These are phyloP conservation scores for Purpureocillium takamizusanense DNA, from an alignment of 2,329 filamentous ascomycete species.

Conservation along the genomic window DNA sequence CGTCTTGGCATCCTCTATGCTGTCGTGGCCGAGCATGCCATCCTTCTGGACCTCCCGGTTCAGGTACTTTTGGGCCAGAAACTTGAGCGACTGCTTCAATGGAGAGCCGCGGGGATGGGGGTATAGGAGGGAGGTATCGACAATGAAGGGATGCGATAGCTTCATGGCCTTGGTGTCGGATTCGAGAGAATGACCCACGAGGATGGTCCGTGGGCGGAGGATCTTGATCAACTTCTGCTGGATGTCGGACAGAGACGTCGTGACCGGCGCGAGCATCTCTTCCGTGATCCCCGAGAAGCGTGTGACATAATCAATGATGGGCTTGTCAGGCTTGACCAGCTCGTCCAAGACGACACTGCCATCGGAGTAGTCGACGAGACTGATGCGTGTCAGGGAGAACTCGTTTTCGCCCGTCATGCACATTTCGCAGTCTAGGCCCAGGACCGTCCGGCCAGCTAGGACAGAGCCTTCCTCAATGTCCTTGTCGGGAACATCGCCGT, in stretches of 20 bases:
- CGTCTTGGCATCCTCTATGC: constrained; percentile 82
- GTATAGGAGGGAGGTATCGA: constrained; percentile 85
- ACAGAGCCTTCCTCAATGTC: constrained; percentile 74
- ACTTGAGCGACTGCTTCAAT: constrained; percentile 85
- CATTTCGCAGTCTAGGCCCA: constrained; percentile 96
- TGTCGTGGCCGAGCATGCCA: constrained; percentile 71
- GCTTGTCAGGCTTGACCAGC: constrained; percentile 79
- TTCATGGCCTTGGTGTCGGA: constrained; percentile 77
- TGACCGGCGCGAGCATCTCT: constrained; percentile 72
- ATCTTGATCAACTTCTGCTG: constrained; percentile 67
- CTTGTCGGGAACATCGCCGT: constrained; percentile 57
- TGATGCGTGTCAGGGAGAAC: constrained; percentile 82
- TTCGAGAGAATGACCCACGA: constrained; percentile 74
- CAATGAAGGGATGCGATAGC: constrained; percentile 83
- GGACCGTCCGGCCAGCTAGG: constrained; percentile 68
- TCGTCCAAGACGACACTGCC: constrained; percentile 77
- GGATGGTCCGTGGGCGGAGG: constrained; percentile 62
- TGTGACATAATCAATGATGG: constrained; percentile 90
- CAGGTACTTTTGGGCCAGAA: constrained; percentile 77
- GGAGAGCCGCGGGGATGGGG: constrained; percentile 86
- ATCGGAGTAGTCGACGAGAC: constrained; percentile 79
- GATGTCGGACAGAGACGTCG: constrained; percentile 75
- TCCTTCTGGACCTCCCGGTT: constrained; percentile 81
- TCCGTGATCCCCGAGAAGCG: constrained; percentile 87
- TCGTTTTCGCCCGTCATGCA: constrained; percentile 74